A percentile compares a stretch with the other conserved stretches of the same genome.
Evolutionary conservation across 768 basidiomycete species (phyloP).

Genomic region (Ramaria sp.): DNA sequence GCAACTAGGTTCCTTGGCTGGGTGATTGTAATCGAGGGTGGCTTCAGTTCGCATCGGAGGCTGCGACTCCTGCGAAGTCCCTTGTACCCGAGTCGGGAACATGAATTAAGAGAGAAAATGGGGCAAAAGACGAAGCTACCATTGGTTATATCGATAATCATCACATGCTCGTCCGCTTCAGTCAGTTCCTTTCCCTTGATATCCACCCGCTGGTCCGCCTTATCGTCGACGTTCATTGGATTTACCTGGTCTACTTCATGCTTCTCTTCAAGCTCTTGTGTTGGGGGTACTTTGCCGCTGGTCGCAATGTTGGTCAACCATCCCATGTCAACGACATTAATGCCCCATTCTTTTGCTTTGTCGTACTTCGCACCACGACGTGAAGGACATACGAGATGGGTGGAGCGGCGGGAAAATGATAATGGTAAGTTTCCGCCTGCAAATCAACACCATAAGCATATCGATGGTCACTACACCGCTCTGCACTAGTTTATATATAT

Average conservation of each 20-base stretch:
- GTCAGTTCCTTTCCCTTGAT: conserved; percentile 23
- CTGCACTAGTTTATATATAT: too few relatives aligned
- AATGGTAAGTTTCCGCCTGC: conserved; percentile 44
- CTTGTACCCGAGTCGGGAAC: background rate
- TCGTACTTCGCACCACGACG: conserved; percentile 62
- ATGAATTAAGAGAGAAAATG: conserved; percentile 1
- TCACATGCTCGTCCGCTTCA: conserved; percentile 15
- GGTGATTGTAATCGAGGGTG: background rate
- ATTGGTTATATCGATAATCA: conserved; percentile 33
- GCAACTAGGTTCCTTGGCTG: background rate
- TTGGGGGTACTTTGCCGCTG: conserved; percentile 35
- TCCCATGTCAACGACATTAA: conserved; percentile 54
- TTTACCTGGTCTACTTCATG: background rate
- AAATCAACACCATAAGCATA: background rate
- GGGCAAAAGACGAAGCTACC: conserved; percentile 18
- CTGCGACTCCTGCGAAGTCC: background rate
- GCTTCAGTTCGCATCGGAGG: background rate
- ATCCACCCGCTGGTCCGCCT: conserved; percentile 10
- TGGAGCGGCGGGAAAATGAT: conserved; percentile 55
- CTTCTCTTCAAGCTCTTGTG: conserved; percentile 23
- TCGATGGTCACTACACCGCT: background rate
- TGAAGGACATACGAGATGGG: conserved; percentile 73
- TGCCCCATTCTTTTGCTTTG: conserved; percentile 70
- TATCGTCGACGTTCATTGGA: background rate
- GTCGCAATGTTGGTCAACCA: conserved; percentile 59